Evolutionary conservation across 768 basidiomycete species (phyloP).

Genomic region (Phanerochaete carnosa): DNA sequence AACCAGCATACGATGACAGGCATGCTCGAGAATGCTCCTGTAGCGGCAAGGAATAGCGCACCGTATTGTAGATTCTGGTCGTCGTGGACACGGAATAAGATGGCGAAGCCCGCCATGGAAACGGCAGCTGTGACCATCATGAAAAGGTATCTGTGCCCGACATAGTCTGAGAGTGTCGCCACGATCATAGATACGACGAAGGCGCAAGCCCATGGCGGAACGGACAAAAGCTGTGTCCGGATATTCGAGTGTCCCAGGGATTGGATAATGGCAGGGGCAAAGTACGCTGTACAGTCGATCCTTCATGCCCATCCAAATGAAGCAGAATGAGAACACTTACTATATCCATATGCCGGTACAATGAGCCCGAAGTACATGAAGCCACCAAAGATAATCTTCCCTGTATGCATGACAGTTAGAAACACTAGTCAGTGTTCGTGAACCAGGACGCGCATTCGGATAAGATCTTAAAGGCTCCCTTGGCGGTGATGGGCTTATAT

Average conservation of each 20-base stretch:
- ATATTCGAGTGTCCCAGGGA: conserved; percentile 14
- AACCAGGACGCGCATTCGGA: conserved; percentile 22
- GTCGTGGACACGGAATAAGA: conserved; percentile 16
- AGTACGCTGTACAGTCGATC: conserved; percentile 11
- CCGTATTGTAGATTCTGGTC: conserved; percentile 16
- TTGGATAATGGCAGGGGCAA: conserved; percentile 18
- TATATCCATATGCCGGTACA: conserved; percentile 26
- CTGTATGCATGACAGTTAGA: neutral
- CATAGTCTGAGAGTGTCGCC: conserved; percentile 14
- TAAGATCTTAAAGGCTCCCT: conserved; percentile 21
- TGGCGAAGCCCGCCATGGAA: conserved; percentile 16
- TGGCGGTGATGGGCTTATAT: conserved; percentile 18
- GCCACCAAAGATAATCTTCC: conserved; percentile 20
- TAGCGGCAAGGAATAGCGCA: conserved; percentile 17
- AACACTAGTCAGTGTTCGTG: neutral
- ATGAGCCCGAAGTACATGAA: conserved; percentile 31
- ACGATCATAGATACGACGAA: conserved; percentile 17
- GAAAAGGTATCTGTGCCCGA: conserved; percentile 19
- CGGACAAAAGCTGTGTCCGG: conserved; percentile 22
- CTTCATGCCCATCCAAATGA: neutral
- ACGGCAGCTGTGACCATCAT: conserved; percentile 13
- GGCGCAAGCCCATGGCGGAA: conserved; percentile 26
- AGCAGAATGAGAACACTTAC: conserved; percentile 10
- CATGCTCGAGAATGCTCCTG: conserved; percentile 18
- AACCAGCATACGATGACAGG: conserved; percentile 23